Evolutionary conservation across 2,329 filamentous ascomycete species (phyloP).

Genomic region (Penicillium corylophilum): DNA sequence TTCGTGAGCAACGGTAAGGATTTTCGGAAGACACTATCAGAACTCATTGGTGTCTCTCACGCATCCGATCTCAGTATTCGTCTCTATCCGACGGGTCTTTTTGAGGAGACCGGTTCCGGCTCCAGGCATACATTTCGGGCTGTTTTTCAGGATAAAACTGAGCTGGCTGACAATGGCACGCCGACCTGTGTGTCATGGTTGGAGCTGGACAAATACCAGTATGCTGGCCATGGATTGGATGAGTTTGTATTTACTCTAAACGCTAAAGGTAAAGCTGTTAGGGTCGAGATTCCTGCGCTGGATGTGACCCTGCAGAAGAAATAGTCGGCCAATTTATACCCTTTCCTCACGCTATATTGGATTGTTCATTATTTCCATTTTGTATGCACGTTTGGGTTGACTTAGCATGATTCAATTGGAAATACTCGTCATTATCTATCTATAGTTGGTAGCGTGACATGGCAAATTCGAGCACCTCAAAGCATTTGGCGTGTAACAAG

Average conservation of each 20-base stretch:
- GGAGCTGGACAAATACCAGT: conserved; percentile 22
- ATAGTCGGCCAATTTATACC: neutral
- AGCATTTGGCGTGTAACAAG: too few relatives aligned
- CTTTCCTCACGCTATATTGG: too few relatives aligned
- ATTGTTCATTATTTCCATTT: too few relatives aligned
- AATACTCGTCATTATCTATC: too few relatives aligned
- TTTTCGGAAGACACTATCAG: conserved; percentile 12
- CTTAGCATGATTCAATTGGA: too few relatives aligned
- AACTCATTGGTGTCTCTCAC: conserved; percentile 5
- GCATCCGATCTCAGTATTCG: conserved; percentile 17
- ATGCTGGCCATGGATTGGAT: conserved; percentile 21
- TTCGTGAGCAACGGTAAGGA: conserved; percentile 20
- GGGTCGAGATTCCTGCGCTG: conserved; percentile 20
- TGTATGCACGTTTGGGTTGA: too few relatives aligned
- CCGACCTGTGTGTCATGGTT: conserved; percentile 31
- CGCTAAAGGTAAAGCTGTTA: conserved; percentile 15
- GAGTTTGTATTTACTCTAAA: conserved; percentile 27
- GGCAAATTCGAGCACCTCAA: too few relatives aligned
- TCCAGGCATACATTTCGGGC: conserved; percentile 17
- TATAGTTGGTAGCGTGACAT: too few relatives aligned
- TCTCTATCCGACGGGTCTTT: conserved; percentile 12
- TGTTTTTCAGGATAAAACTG: conserved; percentile 23
- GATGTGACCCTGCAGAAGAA: conserved; percentile 4
- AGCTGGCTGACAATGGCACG: conserved; percentile 23
- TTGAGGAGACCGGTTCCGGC: neutral